Evolutionary conservation across 192 early-diverging fungal species (phyloP), one percentile per base, ranked within the genome.

Genomic region (Spizellomyces sp.): DNA sequence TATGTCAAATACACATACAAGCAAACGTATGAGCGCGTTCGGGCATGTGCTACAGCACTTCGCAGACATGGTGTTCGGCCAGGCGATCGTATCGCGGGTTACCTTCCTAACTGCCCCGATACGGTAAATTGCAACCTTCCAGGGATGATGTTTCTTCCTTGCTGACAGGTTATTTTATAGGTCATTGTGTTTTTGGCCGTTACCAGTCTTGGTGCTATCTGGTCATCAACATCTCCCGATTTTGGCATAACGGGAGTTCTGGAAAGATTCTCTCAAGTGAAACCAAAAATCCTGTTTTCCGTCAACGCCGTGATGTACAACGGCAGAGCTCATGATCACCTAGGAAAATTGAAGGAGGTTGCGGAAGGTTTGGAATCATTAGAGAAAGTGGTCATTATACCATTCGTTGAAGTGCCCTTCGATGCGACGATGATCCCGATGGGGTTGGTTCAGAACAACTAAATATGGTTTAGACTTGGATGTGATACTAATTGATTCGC

Each of bases 161-260:
- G 14, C 59, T 61, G 15, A 61, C 2, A 12, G n/a, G 27, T 61
- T 12, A 12, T 22, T 47, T 47, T 17, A 7, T 50, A 76, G 67
- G 67, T 78, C 46, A 59, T 75, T 21, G 66, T 71, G 59, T 75
- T 78, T 67, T 63, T 82, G 8, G 80, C 80, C 9, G 57, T 69
- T 6, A 81, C 88, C 6, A 90, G 90, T 64, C 83, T 95, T 61
- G 95, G 96, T 42, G 94, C 94, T 15, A 90, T 96, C 46, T 99
- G 95, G 95, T 94, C 81, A 66, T 98, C 94, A 5, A 90, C 94
- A 36, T 95, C 94, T 9, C 93, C 94, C 7, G 97, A 99, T 76
- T 96, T 99, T 86, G 97, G 97, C 43, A 86, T 88, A 15, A 83
- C 89, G 21, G 91, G 93, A 56, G 95, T 98, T 9, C 82, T 98